A percentile compares a stretch with the other conserved stretches of the same genome.
Evolutionary conservation across 2,329 filamentous ascomycete species (phyloP).

Genomic region (Polytolypa hystricis): DNA sequence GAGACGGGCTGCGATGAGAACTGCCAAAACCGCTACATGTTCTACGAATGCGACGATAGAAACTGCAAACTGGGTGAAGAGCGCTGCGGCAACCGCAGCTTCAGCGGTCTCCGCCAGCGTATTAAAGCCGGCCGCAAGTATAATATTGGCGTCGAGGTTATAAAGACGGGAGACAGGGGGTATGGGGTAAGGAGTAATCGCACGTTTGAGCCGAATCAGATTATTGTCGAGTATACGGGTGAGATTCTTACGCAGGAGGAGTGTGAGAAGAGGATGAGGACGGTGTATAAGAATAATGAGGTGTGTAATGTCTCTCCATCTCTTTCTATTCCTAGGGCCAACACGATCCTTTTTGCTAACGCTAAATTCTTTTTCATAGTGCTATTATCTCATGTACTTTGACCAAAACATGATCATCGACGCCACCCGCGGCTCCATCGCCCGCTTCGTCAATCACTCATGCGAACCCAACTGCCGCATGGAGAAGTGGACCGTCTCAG

Average conservation of each 20-base stretch:
- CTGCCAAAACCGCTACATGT: conserved; percentile 92
- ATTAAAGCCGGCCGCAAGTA: conserved; percentile 72
- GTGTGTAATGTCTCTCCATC: conserved; percentile 42
- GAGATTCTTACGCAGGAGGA: conserved; percentile 95
- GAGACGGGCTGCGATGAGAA: conserved; percentile 77
- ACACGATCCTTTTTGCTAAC: neutral
- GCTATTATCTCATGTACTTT: conserved; percentile 97
- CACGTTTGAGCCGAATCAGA: conserved; percentile 76
- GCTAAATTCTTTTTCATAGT: conserved; percentile 42
- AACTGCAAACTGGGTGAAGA: conserved; percentile 75
- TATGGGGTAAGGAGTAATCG: conserved; percentile 87
- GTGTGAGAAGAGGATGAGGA: conserved; percentile 85
- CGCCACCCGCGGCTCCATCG: conserved; percentile 88
- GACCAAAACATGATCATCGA: conserved; percentile 98
- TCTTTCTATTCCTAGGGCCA: neutral
- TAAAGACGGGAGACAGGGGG: conserved; percentile 79
- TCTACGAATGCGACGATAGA: conserved; percentile 85
- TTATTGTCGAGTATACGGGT: conserved; percentile 96
- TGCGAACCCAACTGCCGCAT: conserved; percentile 94
- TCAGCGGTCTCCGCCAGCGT: conserved; percentile 65
- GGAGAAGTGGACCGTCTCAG: conserved; percentile 94
- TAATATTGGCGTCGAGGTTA: conserved; percentile 85
- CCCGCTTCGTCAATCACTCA: conserved; percentile 95
- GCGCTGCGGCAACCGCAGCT: conserved; percentile 74
- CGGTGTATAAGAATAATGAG: conserved; percentile 86